Evolutionary conservation across 345 rosid genomes (phyloP).

Genomic region (Hibiscus tridactylites): DNA sequence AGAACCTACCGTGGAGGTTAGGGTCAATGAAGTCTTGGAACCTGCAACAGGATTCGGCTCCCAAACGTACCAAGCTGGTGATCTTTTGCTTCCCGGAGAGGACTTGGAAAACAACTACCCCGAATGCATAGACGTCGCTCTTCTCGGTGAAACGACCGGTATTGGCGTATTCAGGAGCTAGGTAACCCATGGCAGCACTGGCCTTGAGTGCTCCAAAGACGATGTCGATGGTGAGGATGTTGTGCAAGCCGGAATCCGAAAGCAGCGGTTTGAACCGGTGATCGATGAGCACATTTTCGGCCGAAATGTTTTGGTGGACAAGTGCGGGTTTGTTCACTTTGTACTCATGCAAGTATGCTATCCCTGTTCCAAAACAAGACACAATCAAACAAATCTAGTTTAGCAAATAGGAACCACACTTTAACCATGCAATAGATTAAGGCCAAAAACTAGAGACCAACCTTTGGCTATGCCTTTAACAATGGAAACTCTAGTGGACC

Average conservation of each 20-base stretch:
- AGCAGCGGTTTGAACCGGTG: slow-evolving; percentile 56
- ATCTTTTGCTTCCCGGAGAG: slow-evolving; percentile 63
- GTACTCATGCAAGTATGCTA: slow-evolving; percentile 58
- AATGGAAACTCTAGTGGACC: slow-evolving; percentile 75
- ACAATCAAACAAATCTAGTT: neutral
- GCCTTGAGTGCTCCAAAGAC: slow-evolving; percentile 73
- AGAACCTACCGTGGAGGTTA: slow-evolving; percentile 57
- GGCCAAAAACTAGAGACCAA: slow-evolving; percentile 18
- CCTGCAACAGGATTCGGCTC: slow-evolving; percentile 45
- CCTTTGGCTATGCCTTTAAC: slow-evolving; percentile 88
- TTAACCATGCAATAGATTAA: neutral
- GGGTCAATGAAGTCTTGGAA: slow-evolving; percentile 57
- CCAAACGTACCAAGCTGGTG: slow-evolving; percentile 31
- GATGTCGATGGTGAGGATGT: slow-evolving; percentile 67
- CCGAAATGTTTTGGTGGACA: slow-evolving; percentile 77
- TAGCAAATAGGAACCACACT: neutral
- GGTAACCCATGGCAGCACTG: slow-evolving; percentile 89
- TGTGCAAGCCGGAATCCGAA: slow-evolving; percentile 69
- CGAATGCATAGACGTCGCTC: slow-evolving; percentile 80
- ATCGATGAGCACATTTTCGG: slow-evolving; percentile 72
- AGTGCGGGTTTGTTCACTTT: slow-evolving; percentile 46
- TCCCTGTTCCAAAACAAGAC: slow-evolving; percentile 35
- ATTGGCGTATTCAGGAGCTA: slow-evolving; percentile 73
- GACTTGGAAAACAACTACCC: slow-evolving; percentile 62
- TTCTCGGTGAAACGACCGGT: slow-evolving; percentile 89